phyloP scores from a whole-genome alignment of 805 yeast species.

The Metschnikowia continentalis region DNA sequence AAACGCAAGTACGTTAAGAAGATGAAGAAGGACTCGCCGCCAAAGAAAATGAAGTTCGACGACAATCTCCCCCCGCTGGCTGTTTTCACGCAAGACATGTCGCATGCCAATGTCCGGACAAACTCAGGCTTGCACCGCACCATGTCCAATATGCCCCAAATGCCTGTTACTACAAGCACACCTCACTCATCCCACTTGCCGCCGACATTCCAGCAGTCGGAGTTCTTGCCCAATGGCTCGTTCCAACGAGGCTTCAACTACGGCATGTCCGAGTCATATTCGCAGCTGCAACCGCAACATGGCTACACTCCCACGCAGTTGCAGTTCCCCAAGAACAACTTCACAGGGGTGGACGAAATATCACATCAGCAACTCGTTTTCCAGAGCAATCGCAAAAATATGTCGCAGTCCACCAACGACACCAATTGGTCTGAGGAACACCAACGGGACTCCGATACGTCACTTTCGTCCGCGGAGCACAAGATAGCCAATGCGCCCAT shows the following conservation, averaged over 20 bases:
- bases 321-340: not conserved
- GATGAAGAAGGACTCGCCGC: conserved; percentile 39
- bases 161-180: conserved; percentile 5
- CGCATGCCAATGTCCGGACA: conserved; percentile 6
- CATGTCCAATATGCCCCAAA: conserved; percentile 7
- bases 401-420: conserved; percentile 40
- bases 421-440: conserved; percentile 42
- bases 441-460: conserved; percentile 38
- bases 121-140: not conserved
- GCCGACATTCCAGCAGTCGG: conserved; percentile 22
- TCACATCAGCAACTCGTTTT: conserved; percentile 14
- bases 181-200: conserved; percentile 15
- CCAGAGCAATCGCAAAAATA: conserved; percentile 10
- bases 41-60: conserved; percentile 40
- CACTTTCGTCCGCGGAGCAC: conserved; percentile 19
- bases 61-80: conserved; percentile 18
- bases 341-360: conserved; percentile 8
- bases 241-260: conserved; percentile 3
- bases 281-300: not conserved
- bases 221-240: conserved; percentile 13
- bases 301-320: not conserved
- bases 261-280: not conserved
- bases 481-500: conserved; percentile 26
- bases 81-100: conserved; percentile 19
- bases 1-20: conserved; percentile 52